These are phyloP conservation scores for Phtheirospermum japonicum DNA, from an alignment of 257 asterid species.

Conservation along the genomic window DNA sequence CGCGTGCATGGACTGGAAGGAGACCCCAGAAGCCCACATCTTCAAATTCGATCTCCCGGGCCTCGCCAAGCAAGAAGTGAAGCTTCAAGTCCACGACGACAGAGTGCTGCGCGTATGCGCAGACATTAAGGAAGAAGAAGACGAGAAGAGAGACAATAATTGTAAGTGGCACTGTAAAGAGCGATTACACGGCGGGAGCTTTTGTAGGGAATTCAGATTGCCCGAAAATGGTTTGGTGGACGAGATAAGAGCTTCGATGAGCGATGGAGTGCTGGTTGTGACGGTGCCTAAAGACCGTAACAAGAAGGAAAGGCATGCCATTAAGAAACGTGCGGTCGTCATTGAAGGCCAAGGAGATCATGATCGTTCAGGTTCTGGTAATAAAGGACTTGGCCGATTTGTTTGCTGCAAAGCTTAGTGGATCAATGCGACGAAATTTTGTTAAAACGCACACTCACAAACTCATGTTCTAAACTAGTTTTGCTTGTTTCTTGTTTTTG, in stretches of 20 bases:
- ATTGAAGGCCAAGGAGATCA: constrained; percentile 31
- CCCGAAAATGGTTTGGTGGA: constrained; percentile 44
- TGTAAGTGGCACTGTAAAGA: constrained; percentile 44
- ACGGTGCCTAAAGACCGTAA: constrained; percentile 38
- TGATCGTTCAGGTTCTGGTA: constrained; percentile 23
- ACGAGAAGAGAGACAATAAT: background rate
- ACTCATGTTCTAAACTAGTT: too few relatives aligned
- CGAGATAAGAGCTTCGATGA: constrained; percentile 41
- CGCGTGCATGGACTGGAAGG: constrained; percentile 44
- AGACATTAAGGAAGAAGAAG: constrained; percentile 22
- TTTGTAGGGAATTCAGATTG: constrained; percentile 38
- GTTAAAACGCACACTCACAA: too few relatives aligned
- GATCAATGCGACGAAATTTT: too few relatives aligned
- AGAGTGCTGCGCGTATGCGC: constrained; percentile 37
- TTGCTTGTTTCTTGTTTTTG: too few relatives aligned
- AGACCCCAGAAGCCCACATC: constrained; percentile 42
- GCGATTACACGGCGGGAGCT: constrained; percentile 21
- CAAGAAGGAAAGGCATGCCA: constrained; percentile 32
- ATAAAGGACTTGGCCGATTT: constrained; percentile 38
- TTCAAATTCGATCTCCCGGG: constrained; percentile 48
- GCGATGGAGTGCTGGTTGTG: constrained; percentile 44
- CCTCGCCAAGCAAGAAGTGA: constrained; percentile 38
- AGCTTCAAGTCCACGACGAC: constrained; percentile 41
- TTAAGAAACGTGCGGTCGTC: constrained; percentile 29
- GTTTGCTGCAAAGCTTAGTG: constrained; percentile 42